Conservation (phyloP, 441 rosid species). For the Croton laevigatus region DNA sequence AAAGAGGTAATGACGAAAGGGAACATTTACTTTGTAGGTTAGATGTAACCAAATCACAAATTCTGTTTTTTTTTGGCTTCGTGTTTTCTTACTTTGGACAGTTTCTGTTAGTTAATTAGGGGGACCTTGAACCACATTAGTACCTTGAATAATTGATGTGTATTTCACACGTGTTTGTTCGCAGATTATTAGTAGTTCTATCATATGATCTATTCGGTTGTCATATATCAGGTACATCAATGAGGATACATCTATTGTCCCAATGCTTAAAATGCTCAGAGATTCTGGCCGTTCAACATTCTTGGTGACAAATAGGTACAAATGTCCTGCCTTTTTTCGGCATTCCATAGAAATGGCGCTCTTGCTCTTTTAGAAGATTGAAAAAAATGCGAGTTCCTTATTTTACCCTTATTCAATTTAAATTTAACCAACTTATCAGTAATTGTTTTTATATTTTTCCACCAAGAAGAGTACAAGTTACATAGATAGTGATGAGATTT, state of each 20-base stretch:
- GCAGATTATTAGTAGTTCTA: not conserved
- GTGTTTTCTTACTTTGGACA: not conserved
- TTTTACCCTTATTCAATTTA: no score
- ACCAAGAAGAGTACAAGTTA: no score
- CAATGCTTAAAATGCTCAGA: conserved; percentile 82
- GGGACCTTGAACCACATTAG: not conserved
- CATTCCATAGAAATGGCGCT: no score
- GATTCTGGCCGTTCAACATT: conserved; percentile 88
- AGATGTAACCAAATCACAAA: not conserved
- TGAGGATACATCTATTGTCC: conserved; percentile 70
- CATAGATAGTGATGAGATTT: no score
- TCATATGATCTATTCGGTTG: not conserved
- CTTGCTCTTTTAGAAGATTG: no score
- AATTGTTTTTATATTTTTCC: no score
- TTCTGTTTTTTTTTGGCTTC: not conserved
- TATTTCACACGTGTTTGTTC: not conserved
- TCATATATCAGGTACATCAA: conserved; percentile 60
- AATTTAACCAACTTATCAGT: no score
- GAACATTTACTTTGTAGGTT: not conserved
- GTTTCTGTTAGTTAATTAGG: not conserved
- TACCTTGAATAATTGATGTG: not conserved
- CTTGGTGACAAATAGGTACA: conserved; percentile 90
- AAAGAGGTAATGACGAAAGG: conserved; percentile 41
- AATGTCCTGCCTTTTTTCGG: not conserved
- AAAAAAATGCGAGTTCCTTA: no score